Percentiles rank a stretch among this genome's conserved stretches.
Conservation (phyloP, 495 filamentous ascomycete genomes). For the Aspergillus campestris region DNA sequence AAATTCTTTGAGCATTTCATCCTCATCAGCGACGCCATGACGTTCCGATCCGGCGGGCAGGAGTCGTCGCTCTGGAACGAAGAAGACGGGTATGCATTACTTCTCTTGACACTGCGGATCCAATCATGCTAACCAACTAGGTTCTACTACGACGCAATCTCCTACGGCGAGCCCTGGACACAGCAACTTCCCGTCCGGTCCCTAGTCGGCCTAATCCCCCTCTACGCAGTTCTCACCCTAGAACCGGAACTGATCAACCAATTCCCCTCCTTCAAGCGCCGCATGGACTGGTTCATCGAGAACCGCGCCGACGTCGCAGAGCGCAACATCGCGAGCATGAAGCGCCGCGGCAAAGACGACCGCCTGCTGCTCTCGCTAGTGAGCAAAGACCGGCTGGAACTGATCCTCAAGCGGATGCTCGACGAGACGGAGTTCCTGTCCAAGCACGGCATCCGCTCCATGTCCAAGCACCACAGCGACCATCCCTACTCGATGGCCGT, state of each 20-base stretch:
- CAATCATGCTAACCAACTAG: constrained; percentile 17
- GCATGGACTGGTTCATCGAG: constrained; percentile 86
- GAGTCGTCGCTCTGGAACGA: constrained; percentile 91
- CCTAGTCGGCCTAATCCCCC: constrained; percentile 84
- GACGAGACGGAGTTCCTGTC: constrained; percentile 90
- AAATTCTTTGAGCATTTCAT: constrained; percentile 99
- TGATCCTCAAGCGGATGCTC: constrained; percentile 84
- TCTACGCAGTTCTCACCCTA: constrained; percentile 84
- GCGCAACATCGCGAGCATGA: constrained; percentile 87
- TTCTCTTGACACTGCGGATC: background rate
- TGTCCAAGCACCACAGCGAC: constrained; percentile 89
- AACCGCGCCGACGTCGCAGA: constrained; percentile 77
- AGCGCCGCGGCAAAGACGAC: constrained; percentile 78
- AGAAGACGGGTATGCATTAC: constrained; percentile 54
- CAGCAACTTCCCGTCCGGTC: constrained; percentile 88
- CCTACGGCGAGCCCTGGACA: constrained; percentile 85
- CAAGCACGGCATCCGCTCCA: constrained; percentile 81
- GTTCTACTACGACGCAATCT: constrained; percentile 98
- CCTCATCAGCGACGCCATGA: constrained; percentile 97
- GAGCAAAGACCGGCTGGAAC: constrained; percentile 75
- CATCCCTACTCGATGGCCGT: constrained; percentile 93
- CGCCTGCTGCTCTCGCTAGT: constrained; percentile 79
- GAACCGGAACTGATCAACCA: constrained; percentile 90
- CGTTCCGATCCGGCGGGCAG: constrained; percentile 68
- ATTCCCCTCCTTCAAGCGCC: constrained; percentile 88